phyloP scores from a whole-genome alignment of 164 flowering plant genomes.

The Echeveria elegans region DNA sequence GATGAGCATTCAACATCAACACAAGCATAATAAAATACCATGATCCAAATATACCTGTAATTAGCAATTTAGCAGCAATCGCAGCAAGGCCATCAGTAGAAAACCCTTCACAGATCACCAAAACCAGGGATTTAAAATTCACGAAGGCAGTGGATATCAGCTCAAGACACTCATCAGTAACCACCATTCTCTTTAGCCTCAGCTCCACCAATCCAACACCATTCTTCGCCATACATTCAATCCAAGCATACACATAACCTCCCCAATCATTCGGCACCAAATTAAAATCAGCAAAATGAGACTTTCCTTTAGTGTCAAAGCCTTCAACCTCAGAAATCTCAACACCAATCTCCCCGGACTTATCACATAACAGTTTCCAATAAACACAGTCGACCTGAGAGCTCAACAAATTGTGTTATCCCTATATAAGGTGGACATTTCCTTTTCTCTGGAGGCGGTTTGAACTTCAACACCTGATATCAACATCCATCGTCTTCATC shows the following conservation, averaged over 20 bases:
- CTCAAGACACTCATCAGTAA: conserved; percentile 72
- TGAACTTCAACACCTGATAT: too few relatives aligned
- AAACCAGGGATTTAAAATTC: conserved; percentile 68
- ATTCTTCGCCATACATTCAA: conserved; percentile 48
- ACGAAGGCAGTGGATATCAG: conserved; percentile 55
- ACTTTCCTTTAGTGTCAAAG: conserved; percentile 78
- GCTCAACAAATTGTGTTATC: too few relatives aligned
- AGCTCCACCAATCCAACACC: conserved; percentile 65
- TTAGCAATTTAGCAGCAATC: conserved; percentile 75
- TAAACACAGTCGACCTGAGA: conserved; percentile 56
- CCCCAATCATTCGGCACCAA: conserved; percentile 89
- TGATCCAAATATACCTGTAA: conserved; percentile 42
- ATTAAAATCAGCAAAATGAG: conserved; percentile 90
- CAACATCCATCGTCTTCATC: too few relatives aligned
- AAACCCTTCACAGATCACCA: conserved; percentile 86
- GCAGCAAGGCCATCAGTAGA: conserved; percentile 78
- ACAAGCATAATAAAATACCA: neutral
- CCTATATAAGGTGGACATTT: too few relatives aligned
- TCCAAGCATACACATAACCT: conserved; percentile 65
- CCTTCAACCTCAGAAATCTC: conserved; percentile 59
- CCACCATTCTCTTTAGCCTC: conserved; percentile 81
- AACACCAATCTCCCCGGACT: too few relatives aligned
- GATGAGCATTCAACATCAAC: too few relatives aligned
- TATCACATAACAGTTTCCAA: too few relatives aligned
- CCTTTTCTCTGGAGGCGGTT: too few relatives aligned